Conservation (phyloP, 371 early-diverging fungal species). For the Chytridium lagenaria region DNA sequence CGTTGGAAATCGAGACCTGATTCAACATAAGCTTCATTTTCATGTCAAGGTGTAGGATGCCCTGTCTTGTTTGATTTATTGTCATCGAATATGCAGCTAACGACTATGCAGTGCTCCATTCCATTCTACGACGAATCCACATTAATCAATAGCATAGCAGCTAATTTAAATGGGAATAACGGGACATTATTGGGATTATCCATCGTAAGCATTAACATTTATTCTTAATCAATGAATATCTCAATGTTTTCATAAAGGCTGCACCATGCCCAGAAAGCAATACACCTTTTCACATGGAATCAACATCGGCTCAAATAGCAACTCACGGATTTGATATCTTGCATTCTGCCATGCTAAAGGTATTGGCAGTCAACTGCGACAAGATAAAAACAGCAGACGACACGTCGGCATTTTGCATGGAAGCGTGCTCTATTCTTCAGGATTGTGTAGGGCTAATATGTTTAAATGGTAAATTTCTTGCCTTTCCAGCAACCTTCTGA, state of each 20-base stretch:
- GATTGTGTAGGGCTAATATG: conserved; percentile 36
- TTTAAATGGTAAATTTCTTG: conserved; percentile 19
- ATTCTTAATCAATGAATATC: not conserved
- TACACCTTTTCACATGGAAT: conserved; percentile 19
- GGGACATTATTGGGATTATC: conserved; percentile 32
- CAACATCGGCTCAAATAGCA: conserved; percentile 23
- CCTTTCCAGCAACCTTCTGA: too few species aligned
- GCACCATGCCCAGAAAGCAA: conserved; percentile 10
- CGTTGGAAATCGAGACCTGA: conserved; percentile 27
- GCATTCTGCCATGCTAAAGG: conserved; percentile 27
- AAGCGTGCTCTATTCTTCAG: conserved; percentile 32
- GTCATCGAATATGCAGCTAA: too few species aligned
- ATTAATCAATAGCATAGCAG: conserved; percentile 23
- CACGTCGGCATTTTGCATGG: conserved; percentile 25
- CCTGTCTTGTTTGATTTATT: not conserved
- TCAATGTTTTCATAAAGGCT: not conserved
- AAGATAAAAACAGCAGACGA: conserved; percentile 2
- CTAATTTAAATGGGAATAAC: conserved; percentile 13
- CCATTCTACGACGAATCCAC: conserved; percentile 20
- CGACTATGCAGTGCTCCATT: conserved; percentile 6
- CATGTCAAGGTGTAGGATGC: conserved; percentile 34
- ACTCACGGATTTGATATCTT: conserved; percentile 38
- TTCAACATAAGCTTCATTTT: conserved; percentile 34
- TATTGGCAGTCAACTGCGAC: conserved; percentile 24
- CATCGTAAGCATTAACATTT: conserved; percentile 19